Percentiles rank a stretch among this genome's conserved stretches.
phyloP scores from a whole-genome alignment of 306 rosid species.

The Senna tora region DNA sequence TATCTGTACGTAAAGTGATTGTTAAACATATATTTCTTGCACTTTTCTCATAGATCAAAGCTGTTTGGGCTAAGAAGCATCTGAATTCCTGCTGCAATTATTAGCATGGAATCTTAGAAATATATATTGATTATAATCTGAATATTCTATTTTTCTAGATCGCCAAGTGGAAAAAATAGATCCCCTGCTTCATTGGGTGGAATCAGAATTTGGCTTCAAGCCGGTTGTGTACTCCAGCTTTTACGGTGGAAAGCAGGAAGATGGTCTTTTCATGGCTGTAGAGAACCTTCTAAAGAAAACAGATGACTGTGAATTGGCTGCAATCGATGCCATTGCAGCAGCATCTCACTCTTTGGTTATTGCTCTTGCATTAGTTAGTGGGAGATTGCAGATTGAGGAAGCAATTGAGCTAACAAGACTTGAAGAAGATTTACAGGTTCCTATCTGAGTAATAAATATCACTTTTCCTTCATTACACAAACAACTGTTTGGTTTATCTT shows the following conservation, averaged over 20 bases:
- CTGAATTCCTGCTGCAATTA: not conserved
- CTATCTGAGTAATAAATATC: not conserved
- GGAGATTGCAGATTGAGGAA: constrained; percentile 75
- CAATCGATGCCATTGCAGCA: constrained; percentile 81
- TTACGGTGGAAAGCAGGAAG: constrained; percentile 85
- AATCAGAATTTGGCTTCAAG: constrained; percentile 82
- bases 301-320: constrained; percentile 83
- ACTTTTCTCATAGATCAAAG: constrained; percentile 15
- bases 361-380: constrained; percentile 62
- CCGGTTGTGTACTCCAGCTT: constrained; percentile 71
- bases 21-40: not conserved
- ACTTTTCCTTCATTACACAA: not conserved
- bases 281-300: constrained; percentile 64
- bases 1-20: constrained; percentile 10
- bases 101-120: not conserved
- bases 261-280: constrained; percentile 65
- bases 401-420: constrained; percentile 83
- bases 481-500: constrained; percentile 1
- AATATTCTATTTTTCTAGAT: constrained; percentile 51
- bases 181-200: constrained; percentile 82
- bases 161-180: constrained; percentile 82
- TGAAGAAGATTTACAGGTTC: constrained; percentile 95
- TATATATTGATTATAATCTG: constrained; percentile 21
- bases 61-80: constrained; percentile 25
- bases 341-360: constrained; percentile 77